Evolutionary conservation across 208 protist species (phyloP).

Genomic region (Herpetomonas samuelpessoai): DNA sequence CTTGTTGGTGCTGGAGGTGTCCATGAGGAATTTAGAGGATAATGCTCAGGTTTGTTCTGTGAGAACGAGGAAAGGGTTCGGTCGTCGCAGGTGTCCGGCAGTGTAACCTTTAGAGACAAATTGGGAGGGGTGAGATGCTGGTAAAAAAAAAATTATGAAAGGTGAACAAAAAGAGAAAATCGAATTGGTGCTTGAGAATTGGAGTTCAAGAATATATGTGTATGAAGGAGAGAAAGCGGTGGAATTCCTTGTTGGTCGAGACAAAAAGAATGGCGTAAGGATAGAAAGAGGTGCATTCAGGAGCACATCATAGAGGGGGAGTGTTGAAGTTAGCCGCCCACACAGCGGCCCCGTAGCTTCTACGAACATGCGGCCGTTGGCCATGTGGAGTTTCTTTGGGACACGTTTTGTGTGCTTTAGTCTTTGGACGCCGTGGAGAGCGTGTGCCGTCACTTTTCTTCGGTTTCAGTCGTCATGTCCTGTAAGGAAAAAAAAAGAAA

Average conservation of each 20-base stretch:
- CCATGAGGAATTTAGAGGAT: not conserved
- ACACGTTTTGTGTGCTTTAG: too few relatives aligned
- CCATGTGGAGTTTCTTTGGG: too few relatives aligned
- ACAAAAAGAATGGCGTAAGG: constrained; percentile 9
- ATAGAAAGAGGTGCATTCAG: too few relatives aligned
- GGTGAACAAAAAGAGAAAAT: constrained; percentile 7
- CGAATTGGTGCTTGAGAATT: not conserved
- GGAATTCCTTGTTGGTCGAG: not conserved
- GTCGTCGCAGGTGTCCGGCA: constrained; percentile 1
- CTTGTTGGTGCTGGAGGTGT: constrained; percentile 4
- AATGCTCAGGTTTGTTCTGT: constrained; percentile 4
- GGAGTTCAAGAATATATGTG: not conserved
- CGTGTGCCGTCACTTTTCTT: too few relatives aligned
- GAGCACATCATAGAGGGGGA: too few relatives aligned
- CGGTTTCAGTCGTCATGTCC: too few relatives aligned
- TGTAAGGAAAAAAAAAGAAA: too few relatives aligned
- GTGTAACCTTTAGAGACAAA: constrained; percentile 12
- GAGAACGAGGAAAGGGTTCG: not conserved
- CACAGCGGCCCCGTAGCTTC: too few relatives aligned
- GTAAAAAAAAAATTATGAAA: constrained; percentile 1
- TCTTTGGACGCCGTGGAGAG: too few relatives aligned
- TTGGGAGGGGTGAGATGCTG: not conserved
- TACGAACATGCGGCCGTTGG: too few relatives aligned
- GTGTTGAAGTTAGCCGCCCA: too few relatives aligned
- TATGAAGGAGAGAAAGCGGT: not conserved